Conservation (phyloP, 257 asterid species). For the Solanum ossicruentum region DNA sequence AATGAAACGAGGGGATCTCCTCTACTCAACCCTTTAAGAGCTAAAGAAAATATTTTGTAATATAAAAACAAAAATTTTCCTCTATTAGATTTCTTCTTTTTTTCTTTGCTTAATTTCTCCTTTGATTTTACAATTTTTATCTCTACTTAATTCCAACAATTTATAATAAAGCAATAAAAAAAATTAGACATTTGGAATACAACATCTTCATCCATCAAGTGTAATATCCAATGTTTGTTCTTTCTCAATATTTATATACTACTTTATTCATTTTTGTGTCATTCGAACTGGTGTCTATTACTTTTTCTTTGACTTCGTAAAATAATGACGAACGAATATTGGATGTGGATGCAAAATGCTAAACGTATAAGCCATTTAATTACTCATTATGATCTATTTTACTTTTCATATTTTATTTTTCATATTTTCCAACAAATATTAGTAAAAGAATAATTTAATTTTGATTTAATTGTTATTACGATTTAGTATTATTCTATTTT, state of each 20-base stretch:
- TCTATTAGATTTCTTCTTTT: too few species aligned
- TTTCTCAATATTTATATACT: not conserved
- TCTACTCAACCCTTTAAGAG: too few species aligned
- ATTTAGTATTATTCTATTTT: too few species aligned
- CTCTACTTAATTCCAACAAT: not conserved
- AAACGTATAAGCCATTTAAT: not conserved
- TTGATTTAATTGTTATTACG: too few species aligned
- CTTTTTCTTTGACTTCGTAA: not conserved
- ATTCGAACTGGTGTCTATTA: not conserved
- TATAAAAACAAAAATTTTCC: too few species aligned
- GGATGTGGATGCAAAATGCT: not conserved
- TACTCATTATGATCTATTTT: too few species aligned
- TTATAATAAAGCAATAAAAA: not conserved
- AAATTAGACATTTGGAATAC: not conserved
- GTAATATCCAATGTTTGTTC: not conserved
- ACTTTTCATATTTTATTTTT: too few species aligned
- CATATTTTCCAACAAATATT: accelerated
- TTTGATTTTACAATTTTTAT: too few species aligned
- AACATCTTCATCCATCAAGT: not conserved
- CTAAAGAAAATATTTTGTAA: too few species aligned
- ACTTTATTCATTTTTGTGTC: not conserved
- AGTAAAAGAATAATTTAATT: too few species aligned
- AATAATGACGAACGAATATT: not conserved
- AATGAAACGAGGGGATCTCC: too few species aligned
- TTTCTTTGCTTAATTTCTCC: too few species aligned